phyloP scores from a whole-genome alignment of 2,329 filamentous ascomycete species.

The Coniella vitis region DNA sequence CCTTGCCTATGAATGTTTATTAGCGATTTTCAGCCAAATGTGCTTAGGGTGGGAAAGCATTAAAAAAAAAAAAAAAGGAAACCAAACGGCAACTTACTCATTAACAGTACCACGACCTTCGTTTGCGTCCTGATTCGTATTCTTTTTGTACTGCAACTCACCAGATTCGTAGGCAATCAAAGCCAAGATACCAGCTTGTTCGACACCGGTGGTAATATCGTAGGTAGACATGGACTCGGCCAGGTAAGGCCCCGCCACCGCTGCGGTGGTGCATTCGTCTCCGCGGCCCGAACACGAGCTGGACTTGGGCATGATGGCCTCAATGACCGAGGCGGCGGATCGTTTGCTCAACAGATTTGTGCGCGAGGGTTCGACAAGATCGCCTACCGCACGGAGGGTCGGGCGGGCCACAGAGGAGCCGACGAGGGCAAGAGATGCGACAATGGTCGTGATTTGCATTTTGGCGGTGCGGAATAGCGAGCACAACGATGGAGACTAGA shows the following conservation, averaged over 20 bases:
- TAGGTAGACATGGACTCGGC: conserved; percentile 50
- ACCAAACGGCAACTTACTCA: conserved; percentile 21
- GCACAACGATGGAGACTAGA: too few relatives aligned
- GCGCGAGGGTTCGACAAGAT: conserved; percentile 1
- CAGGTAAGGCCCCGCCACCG: conserved; percentile 52
- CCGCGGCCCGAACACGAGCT: conserved; percentile 42
- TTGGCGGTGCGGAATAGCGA: conserved; percentile 7
- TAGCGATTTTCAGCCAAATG: not conserved
- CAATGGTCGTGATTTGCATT: conserved; percentile 25
- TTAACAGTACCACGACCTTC: conserved; percentile 54
- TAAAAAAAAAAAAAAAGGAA: not conserved
- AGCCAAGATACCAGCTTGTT: conserved; percentile 64
- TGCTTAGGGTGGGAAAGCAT: not conserved
- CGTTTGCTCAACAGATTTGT: conserved; percentile 9
- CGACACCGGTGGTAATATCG: conserved; percentile 43
- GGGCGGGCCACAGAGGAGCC: conserved; percentile 22
- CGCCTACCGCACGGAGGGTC: conserved; percentile 1
- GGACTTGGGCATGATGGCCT: conserved; percentile 51
- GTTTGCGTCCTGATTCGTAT: conserved; percentile 41
- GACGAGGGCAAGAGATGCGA: conserved; percentile 22
- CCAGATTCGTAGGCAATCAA: conserved; percentile 66
- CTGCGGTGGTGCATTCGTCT: conserved; percentile 60
- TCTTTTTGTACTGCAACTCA: conserved; percentile 65
- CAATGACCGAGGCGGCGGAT: conserved; percentile 34
- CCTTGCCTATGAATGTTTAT: conserved; percentile 18